Evolutionary conservation across 441 rosid species (phyloP), one percentile per base, ranked within the genome.

Genomic region (Pelargonium cotyledonis): DNA sequence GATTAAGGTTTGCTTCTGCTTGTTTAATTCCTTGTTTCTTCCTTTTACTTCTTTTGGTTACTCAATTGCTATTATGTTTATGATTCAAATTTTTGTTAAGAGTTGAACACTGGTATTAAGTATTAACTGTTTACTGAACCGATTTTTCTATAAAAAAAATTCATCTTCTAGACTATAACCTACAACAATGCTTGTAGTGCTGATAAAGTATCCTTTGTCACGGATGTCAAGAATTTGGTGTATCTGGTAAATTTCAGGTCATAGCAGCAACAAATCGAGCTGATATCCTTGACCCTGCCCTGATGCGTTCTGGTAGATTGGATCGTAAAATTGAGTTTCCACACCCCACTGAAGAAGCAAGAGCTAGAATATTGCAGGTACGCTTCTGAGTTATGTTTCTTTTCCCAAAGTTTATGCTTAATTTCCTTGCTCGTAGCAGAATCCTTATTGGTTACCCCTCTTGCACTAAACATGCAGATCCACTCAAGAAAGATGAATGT

Each of bases 401-500:
- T n/a, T n/a, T n/a, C n/a, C n/a, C n/a, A n/a, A n/a, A n/a, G n/a
- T n/a, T n/a, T n/a, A n/a, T n/a, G n/a, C n/a, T n/a, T n/a, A n/a
- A n/a, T n/a, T n/a, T n/a, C n/a, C n/a, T n/a, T n/a, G n/a, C n/a
- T n/a, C n/a, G n/a, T n/a, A n/a, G n/a, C n/a, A n/a, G n/a, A n/a
- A n/a, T n/a, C n/a, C n/a, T n/a, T n/a, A n/a, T n/a, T n/a, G n/a
- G n/a, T n/a, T n/a, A n/a, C n/a, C n/a, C n/a, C n/a, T n/a, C n/a
- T n/a, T 10, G 60, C 51, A 19, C 26, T 55, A 41, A 73, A 71
- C 68, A 15, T 82, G 40, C 70, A 92, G 98, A 92, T 94, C 73
- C 99, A 91, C 82, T 94, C 99, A 11, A 87, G 97, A 84, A 94
- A 94, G 86, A 94, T 94, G 99, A 94, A 86, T 72, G 96, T 94